Conservation (phyloP, 1,284 basidiomycete genomes). For the Sanghuangporus sanghuang region DNA sequence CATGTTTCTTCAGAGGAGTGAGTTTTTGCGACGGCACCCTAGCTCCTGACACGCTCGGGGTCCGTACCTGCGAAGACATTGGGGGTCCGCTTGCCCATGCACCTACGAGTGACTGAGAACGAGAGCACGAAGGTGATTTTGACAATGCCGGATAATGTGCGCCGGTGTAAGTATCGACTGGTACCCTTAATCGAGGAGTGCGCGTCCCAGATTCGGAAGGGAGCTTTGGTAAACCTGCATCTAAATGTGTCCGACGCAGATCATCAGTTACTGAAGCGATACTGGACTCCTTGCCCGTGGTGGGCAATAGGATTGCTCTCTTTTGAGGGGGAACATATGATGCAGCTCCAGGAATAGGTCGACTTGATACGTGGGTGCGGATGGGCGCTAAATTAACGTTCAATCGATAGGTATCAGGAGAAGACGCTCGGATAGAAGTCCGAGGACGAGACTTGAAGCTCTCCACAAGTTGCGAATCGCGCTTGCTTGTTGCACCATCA, state of each 20-base stretch:
- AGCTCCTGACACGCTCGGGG: neutral
- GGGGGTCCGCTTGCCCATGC: neutral
- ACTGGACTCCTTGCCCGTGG: neutral
- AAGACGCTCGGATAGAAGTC: neutral
- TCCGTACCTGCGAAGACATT: neutral
- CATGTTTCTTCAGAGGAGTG: neutral
- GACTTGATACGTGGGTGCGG: neutral
- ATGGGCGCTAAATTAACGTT: neutral
- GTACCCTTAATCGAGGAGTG: neutral
- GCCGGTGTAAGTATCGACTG: neutral
- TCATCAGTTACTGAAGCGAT: neutral
- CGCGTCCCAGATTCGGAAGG: neutral
- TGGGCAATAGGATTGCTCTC: neutral
- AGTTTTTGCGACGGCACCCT: neutral
- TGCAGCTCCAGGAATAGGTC: neutral
- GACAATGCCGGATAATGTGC: neutral
- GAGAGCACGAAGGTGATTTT: neutral
- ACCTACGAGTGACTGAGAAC: neutral
- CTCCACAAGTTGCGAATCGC: neutral
- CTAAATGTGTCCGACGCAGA: neutral
- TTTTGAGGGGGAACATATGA: neutral
- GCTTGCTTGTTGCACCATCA: neutral
- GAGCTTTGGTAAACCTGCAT: neutral
- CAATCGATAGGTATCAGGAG: neutral
- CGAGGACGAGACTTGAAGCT: neutral